These are phyloP conservation scores for Imleria badia DNA, from an alignment of 768 basidiomycete species.

Conservation along the genomic window DNA sequence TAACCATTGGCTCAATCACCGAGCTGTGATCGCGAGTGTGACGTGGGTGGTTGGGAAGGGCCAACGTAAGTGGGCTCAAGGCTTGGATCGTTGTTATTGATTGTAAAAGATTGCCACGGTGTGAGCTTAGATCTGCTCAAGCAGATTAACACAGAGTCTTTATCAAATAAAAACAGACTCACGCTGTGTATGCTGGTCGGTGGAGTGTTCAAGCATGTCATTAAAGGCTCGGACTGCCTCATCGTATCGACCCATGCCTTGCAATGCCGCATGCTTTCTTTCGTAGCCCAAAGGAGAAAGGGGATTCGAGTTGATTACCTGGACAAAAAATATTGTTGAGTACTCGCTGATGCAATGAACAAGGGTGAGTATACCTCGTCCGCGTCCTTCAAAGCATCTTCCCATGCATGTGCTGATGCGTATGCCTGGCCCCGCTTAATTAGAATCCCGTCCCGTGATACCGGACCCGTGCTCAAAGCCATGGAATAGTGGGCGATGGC, in stretches of 20 bases:
- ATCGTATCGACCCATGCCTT: conserved; percentile 14
- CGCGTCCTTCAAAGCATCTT: neutral
- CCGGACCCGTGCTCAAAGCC: neutral
- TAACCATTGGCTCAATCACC: neutral
- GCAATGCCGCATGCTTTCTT: neutral
- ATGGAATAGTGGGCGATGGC: conserved; percentile 1
- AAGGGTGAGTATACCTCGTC: conserved; percentile 1
- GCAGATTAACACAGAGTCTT: neutral
- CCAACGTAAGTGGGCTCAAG: neutral
- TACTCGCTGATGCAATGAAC: neutral
- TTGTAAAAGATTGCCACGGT: neutral
- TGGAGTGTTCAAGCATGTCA: neutral
- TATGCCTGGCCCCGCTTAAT: conserved; percentile 5
- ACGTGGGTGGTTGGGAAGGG: no score
- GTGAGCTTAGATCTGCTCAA: neutral
- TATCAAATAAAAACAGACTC: neutral
- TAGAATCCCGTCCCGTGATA: neutral
- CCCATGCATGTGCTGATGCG: neutral
- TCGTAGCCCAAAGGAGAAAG: neutral
- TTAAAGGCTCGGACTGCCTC: neutral
- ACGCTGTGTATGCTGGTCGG: neutral
- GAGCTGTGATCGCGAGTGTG: neutral
- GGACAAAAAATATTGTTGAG: neutral
- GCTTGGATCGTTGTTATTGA: neutral
- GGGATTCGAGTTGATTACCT: conserved; percentile 2